A percentile compares a stretch with the other conserved stretches of the same genome.
These are phyloP conservation scores for Pyrenophora seminiperda DNA, from an alignment of 2,329 filamentous ascomycete species.

Conservation along the genomic window DNA sequence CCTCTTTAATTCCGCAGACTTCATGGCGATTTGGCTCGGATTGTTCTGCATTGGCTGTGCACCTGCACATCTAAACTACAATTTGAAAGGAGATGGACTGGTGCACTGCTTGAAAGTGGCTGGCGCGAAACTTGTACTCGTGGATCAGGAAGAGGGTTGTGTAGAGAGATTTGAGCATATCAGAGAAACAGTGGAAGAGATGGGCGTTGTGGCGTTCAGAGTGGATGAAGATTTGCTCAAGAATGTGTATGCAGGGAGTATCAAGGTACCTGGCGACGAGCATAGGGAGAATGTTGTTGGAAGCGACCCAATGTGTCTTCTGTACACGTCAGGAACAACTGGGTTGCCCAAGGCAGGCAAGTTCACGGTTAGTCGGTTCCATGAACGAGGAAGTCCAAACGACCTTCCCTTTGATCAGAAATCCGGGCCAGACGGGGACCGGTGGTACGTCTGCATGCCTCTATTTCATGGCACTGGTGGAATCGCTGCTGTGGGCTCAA, in stretches of 20 bases:
- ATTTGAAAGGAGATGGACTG: conserved; percentile 65
- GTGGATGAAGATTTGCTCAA: conserved; percentile 26
- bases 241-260: conserved; percentile 24
- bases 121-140: conserved; percentile 60
- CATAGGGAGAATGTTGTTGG: conserved; percentile 59
- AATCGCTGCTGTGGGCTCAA: conserved; percentile 59
- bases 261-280: conserved; percentile 56
- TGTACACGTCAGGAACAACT: conserved; percentile 78
- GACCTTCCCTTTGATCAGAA: conserved; percentile 42
- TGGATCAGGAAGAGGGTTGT: conserved; percentile 57
- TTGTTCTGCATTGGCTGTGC: conserved; percentile 69
- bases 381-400: conserved; percentile 44
- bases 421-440: conserved; percentile 53
- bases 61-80: conserved; percentile 72
- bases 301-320: conserved; percentile 63
- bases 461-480: conserved; percentile 76
- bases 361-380: conserved; percentile 35
- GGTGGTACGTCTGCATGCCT: conserved; percentile 78
- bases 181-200: conserved; percentile 22
- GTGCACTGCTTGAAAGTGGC: conserved; percentile 67
- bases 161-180: conserved; percentile 26
- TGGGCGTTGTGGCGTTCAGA: conserved; percentile 26
- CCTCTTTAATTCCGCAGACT: conserved; percentile 69
- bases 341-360: conserved; percentile 66
- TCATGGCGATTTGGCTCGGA: conserved; percentile 68